phyloP scores from a whole-genome alignment of 1,284 basidiomycete genomes.

The Ganoderma lucidum region DNA sequence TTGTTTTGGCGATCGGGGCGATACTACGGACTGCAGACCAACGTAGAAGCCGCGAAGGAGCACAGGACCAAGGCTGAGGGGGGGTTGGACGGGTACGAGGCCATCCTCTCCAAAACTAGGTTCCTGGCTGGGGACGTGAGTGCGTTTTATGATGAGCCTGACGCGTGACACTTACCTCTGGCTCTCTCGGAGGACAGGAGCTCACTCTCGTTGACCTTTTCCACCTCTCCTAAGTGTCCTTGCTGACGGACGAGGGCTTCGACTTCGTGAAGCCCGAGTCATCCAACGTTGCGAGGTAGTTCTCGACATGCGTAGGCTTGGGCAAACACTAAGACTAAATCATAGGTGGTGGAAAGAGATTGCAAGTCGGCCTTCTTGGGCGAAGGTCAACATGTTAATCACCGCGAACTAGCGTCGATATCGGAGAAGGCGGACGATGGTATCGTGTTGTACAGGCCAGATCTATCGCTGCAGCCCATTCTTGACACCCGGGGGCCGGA shows the following conservation, averaged over 20 bases:
- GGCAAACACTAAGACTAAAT: neutral
- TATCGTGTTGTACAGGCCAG: too few relatives aligned
- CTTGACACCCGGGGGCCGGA: neutral
- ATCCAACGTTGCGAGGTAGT: slow-evolving; percentile 39
- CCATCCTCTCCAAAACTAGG: neutral
- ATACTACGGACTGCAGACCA: neutral
- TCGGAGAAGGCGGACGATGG: neutral
- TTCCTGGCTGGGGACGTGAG: slow-evolving; percentile 2
- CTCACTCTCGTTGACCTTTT: neutral
- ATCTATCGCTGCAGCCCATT: neutral
- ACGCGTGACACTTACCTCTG: neutral
- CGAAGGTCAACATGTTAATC: slow-evolving; percentile 39
- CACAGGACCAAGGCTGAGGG: neutral
- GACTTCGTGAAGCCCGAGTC: slow-evolving; percentile 31
- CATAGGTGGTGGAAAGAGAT: slow-evolving; percentile 48
- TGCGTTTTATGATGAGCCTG: neutral
- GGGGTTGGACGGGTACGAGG: neutral
- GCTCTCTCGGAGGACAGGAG: neutral
- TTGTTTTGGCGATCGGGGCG: neutral
- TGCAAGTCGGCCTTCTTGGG: slow-evolving; percentile 46
- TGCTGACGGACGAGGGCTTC: slow-evolving; percentile 34
- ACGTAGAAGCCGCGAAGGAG: neutral
- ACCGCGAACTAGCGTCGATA: neutral
- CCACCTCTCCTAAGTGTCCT: slow-evolving; percentile 55
- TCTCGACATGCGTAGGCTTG: neutral